Percentiles rank a stretch among this genome's conserved stretches.
Evolutionary conservation across 768 basidiomycete genomes (phyloP).

Genomic region (Tephrocybe sp.): DNA sequence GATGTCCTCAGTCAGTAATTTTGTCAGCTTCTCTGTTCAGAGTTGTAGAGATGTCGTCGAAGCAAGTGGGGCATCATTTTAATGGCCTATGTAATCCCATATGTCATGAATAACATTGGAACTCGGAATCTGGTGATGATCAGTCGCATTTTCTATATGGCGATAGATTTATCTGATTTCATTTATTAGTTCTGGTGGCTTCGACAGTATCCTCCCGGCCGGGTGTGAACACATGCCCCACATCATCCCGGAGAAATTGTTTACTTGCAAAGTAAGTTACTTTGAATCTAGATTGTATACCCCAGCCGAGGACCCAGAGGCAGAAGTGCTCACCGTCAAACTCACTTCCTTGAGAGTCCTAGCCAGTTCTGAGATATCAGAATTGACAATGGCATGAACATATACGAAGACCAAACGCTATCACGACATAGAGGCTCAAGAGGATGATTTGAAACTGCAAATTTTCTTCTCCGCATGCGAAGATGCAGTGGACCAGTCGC

Average conservation of each 20-base stretch:
- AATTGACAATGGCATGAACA: background rate
- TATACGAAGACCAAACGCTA: too few relatives aligned
- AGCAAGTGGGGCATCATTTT: background rate
- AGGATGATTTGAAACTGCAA: too few relatives aligned
- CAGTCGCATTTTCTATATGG: background rate
- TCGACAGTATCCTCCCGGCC: background rate
- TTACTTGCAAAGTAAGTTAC: background rate
- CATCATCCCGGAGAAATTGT: background rate
- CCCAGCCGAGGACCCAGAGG: background rate
- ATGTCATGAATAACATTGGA: background rate
- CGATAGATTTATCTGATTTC: background rate
- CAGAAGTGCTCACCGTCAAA: background rate
- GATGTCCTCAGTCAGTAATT: background rate
- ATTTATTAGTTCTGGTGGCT: background rate
- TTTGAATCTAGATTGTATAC: background rate
- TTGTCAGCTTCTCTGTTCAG: background rate
- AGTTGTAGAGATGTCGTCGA: too few relatives aligned
- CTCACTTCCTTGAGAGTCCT: background rate
- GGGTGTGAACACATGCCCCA: background rate
- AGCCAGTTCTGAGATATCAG: background rate
- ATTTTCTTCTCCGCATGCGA: too few relatives aligned
- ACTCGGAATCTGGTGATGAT: background rate
- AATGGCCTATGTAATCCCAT: background rate
- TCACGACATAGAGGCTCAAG: too few relatives aligned
- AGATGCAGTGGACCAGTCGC: too few relatives aligned